These are phyloP conservation scores for Nicotiana knightiana DNA, from an alignment of 257 asterid species.

Conservation along the genomic window DNA sequence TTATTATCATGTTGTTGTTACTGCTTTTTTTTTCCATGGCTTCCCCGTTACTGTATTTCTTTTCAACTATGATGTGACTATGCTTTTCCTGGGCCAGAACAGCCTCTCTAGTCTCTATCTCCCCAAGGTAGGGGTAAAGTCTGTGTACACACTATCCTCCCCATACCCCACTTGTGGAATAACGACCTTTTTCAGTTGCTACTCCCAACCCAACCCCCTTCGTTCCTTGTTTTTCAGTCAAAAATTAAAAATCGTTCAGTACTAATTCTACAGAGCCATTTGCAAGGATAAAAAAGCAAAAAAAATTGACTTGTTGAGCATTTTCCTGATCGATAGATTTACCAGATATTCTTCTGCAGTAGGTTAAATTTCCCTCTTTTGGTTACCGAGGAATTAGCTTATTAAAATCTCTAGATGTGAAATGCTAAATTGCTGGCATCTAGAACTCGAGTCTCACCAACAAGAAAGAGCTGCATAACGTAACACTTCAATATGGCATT, in stretches of 20 bases:
- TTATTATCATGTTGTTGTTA: no score
- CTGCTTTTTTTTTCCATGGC: no score
- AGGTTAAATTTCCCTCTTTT: background rate
- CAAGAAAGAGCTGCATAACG: no score
- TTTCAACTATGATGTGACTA: no score
- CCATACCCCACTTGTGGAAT: no score
- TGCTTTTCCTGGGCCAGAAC: no score
- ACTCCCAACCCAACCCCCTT: background rate
- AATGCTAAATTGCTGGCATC: background rate
- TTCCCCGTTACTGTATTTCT: no score
- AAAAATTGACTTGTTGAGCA: background rate
- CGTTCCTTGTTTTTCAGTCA: background rate
- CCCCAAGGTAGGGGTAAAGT: no score
- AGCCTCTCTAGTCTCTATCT: no score
- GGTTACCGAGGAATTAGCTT: background rate
- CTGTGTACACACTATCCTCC: no score
- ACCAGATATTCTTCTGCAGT: background rate
- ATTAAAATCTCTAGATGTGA: background rate
- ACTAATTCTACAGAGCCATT: background rate
- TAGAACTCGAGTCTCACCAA: background rate
- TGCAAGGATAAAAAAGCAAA: no score
- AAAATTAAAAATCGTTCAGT: background rate
- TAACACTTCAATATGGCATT: no score
- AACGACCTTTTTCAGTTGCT: background rate
- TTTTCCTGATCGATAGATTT: background rate